Evolutionary conservation across 768 basidiomycete species (phyloP), one percentile per base, ranked within the genome.

Genomic region (Atractiella rhizophila): DNA sequence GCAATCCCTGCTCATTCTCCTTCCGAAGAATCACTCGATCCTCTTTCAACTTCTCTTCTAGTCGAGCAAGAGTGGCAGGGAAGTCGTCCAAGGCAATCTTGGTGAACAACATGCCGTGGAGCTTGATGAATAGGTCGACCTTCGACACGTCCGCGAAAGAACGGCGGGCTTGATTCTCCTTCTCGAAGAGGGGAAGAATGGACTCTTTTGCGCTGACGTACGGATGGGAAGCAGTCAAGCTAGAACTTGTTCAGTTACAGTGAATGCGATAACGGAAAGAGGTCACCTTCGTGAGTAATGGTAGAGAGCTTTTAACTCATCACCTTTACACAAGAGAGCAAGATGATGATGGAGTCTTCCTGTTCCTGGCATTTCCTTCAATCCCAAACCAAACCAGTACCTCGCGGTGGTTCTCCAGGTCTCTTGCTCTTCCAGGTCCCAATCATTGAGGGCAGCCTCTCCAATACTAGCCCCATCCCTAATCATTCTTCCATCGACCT

Each of bases 81-180:
- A 96, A 96, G 56, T 85, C 78, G 57, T 98, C 91, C 21, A 98
- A 70, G 48, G 85, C 69, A 48, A 91, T 82, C 48, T 78, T 75
- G 12, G 91, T 96, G 61, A 94, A 94, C 1, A 98, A 66, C 83
- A 94, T 86, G 21, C 91, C 86, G 44, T 96, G 91, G 1, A 98
- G 64, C 10, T 82, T 69, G 25, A 96, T 70, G 49, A 96, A 98
- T 0, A 91, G 66, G 20, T 85, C 82, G 1, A 75, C 59, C 11
- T 59, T 58, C 12, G 51, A 48, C 5, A 77, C 70, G 48, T 88
- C 83, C 2, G 85, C 75, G 9, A 67, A 66, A 13, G 73, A 68
- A 3, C 82, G 74, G 15, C 73, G 69, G 6, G 71, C 64, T 55
- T 83, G 80, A 0, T 74, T 66, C 2, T 70, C 60, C 4, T 66